Percentiles rank a stretch among this genome's conserved stretches.
Evolutionary conservation across 169 alveolate genomes (phyloP).

Genomic region (Plasmodium adleri): DNA sequence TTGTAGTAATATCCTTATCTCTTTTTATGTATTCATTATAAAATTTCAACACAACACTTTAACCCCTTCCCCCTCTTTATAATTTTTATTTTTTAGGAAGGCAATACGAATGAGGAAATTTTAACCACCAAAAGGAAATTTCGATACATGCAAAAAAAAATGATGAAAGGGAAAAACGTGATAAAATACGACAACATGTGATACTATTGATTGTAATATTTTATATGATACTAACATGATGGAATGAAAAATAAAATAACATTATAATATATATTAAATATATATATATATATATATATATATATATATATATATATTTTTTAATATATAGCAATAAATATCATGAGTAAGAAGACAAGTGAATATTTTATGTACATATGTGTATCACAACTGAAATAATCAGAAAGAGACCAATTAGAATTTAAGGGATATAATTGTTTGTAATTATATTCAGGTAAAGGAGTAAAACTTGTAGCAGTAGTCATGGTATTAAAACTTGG

Average conservation of each 20-base stretch:
- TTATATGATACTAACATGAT: neutral
- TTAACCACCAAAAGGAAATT: slow-evolving; percentile 52
- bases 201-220: too few species aligned
- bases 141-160: slow-evolving; percentile 58
- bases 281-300: neutral
- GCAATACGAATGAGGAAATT: slow-evolving; percentile 13
- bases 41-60: too few species aligned
- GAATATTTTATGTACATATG: slow-evolving; percentile 2
- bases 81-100: slow-evolving; percentile 4
- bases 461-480: slow-evolving; percentile 12
- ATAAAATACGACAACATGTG: neutral
- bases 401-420: neutral
- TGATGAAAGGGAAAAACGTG: slow-evolving; percentile 63
- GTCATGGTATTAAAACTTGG: neutral
- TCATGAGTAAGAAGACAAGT: neutral
- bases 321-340: neutral
- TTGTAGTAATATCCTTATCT: too few species aligned
- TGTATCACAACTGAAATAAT: slow-evolving; percentile 1
- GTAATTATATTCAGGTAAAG: slow-evolving; percentile 11
- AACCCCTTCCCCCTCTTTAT: too few species aligned
- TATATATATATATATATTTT: neutral
- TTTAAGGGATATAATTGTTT: neutral
- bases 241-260: neutral
- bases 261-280: neutral
- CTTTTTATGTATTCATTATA: too few species aligned